Evolutionary conservation across 2,329 filamentous ascomycete species (phyloP), one percentile per base, ranked within the genome.

Genomic region (Colletotrichum sp.): DNA sequence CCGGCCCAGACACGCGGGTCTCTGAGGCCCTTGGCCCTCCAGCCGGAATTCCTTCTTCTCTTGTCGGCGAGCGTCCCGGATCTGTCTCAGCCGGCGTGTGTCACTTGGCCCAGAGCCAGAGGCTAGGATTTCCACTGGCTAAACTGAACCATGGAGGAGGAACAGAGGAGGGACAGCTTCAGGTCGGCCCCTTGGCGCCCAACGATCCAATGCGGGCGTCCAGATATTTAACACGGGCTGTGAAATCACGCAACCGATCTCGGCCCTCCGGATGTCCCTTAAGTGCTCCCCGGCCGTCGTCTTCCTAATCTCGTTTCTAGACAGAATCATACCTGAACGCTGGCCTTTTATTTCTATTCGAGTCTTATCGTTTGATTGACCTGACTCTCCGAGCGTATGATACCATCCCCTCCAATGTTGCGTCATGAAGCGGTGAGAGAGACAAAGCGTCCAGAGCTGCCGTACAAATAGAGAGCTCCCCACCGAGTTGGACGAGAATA

Each of bases 401-500:
- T 78, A 77, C 77, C 72, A 77, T 78, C 49, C 49, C 36, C 28
- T 73, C 57, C 21, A 55, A 76, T 70, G 65, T 78, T 71, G 72
- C 77, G 77, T 77, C 77, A 78, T 77, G 67, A 71, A 76, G 69
- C 69, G 74, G 73, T 75, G 75, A 75, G 66, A 55, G n/a, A 67
- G 39, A 71, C 75, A 57, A 75, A 71, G 67, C 52, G 34, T 64
- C 44, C 59, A 60, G 28, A 71, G 60, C 57, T 16, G 16, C 73
- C 34, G 57, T 76, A 76, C 70, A 73, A 73, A 75, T 75, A 72
- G 30, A 52, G 21, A 68, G 69, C 69, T 68, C 34, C 34, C 73
- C 57, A 73, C 63, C 69, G 15, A 32, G 10, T 8, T 34, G 36
- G 10, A 59, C 55, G 10, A 70, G 26, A 66, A 66, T 66, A 69